Evolutionary conservation across 78 protist species (phyloP).

Genomic region (Anaeramoeba flamelloides): DNA sequence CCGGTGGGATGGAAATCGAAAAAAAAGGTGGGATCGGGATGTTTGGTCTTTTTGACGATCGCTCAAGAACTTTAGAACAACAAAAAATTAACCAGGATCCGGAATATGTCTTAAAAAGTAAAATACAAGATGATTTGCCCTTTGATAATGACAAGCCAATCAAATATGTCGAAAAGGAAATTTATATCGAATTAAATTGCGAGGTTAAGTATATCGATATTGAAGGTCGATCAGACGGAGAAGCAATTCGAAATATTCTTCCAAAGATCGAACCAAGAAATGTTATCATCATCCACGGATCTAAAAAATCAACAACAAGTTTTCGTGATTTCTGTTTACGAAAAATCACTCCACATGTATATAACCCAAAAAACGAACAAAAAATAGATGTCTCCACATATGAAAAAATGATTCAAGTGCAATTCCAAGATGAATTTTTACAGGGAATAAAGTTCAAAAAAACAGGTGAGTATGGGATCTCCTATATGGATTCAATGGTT

Average conservation of each 20-base stretch:
- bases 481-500: background rate
- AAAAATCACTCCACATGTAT: background rate
- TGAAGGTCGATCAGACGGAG: constrained; percentile 22
- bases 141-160: background rate
- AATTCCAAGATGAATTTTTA: background rate
- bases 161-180: background rate
- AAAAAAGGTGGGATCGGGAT: background rate
- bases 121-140: constrained; percentile 1
- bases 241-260: constrained; percentile 4
- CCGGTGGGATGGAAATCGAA: background rate
- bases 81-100: background rate
- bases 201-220: background rate
- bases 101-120: background rate
- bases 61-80: background rate
- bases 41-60: background rate
- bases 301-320: background rate
- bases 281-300: constrained; percentile 18
- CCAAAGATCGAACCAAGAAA: constrained; percentile 8
- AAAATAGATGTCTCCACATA: background rate
- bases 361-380: background rate
- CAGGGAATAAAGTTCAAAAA: background rate
- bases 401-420: background rate
- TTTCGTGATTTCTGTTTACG: background rate
- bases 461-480: background rate
- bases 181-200: background rate